A percentile compares a stretch with the other conserved stretches of the same genome.
Evolutionary conservation across 1,284 basidiomycete genomes (phyloP).

Genomic region (Ustilago loliicola): DNA sequence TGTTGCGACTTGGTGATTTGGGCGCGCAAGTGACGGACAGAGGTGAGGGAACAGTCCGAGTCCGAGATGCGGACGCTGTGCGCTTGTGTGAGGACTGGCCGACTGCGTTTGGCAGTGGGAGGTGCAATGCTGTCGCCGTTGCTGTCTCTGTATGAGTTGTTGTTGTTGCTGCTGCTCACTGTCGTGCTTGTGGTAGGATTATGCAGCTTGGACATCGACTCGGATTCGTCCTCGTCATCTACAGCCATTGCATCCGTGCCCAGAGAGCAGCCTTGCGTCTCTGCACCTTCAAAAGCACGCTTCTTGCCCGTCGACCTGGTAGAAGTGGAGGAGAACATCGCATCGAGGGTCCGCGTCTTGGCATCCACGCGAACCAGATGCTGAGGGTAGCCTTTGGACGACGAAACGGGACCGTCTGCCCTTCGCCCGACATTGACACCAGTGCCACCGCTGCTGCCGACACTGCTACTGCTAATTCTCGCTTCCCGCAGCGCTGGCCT

Average conservation of each 20-base stretch:
- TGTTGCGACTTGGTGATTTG: conserved; percentile 78
- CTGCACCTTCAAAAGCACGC: conserved; percentile 16
- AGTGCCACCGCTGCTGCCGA: conserved; percentile 9
- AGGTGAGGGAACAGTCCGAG: conserved; percentile 83
- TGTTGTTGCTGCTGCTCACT: conserved; percentile 1
- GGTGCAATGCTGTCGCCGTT: neutral
- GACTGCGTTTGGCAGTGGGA: conserved; percentile 13
- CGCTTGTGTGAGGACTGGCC: conserved; percentile 12
- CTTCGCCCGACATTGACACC: conserved; percentile 10
- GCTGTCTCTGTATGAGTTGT: conserved; percentile 4
- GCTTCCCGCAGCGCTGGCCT: conserved; percentile 18
- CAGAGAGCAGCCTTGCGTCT: neutral
- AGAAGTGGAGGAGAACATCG: conserved; percentile 72
- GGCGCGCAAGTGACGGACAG: conserved; percentile 80
- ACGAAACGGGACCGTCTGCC: conserved; percentile 22
- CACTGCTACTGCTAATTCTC: conserved; percentile 33
- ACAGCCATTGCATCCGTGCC: conserved; percentile 10
- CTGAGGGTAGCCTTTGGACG: conserved; percentile 75
- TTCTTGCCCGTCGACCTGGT: conserved; percentile 26
- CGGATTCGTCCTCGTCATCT: conserved; percentile 9
- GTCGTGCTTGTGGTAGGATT: neutral
- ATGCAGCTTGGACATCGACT: neutral
- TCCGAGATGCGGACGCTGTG: conserved; percentile 76
- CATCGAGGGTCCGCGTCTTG: conserved; percentile 88
- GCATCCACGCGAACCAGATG: conserved; percentile 93